Base-by-base conservation (phyloP, 495 filamentous ascomycete genomes). In the Penicillium odoratum region DNA sequence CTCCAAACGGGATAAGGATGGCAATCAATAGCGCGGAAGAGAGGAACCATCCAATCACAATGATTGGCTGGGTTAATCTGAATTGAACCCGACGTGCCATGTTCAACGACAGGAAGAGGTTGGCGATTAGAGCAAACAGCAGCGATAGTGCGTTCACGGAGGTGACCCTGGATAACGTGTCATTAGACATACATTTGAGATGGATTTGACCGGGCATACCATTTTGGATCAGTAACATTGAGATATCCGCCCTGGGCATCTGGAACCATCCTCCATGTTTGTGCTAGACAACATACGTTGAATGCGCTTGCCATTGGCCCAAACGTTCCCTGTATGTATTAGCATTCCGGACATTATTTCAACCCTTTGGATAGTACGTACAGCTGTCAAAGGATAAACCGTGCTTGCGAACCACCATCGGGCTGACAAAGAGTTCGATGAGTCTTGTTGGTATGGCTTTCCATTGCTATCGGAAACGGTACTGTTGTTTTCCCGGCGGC, bases 401-500 rank as follows among this genome's bases (percentile, higher is more conserved):
- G 90, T 90, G 21, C 86, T 88, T 8, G 89, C 88, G 61, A 93
- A 87, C 91, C 92, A 96, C 91, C 91, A 96, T 42, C 86, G 85
- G 56, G 62, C 69, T 48, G 56, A 55, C 55, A 81, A 48, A 21
- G 56, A 46, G 21, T 45, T 40, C 30, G 34, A 38, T 40, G 51
- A 6, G 38, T 61, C 58, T 21, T 13, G 26, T 26, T 15, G 33
- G 13, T 3, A 11, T 48, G 21, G 7, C 7, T 26, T 15, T 15
- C 5, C 50, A 5, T 25, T 52, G 43, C 10, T 52, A 30, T 40
- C 45, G 4, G 26, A 46, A 4, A 57, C 53, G 73, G 49, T 42
- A 75, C 74, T 46, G 71, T 74, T 58, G 65, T 60, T 29, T 61
- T 70, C 43, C 69, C 58, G 51, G 57, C 29, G 34, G 70, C 25